Evolutionary conservation across 441 rosid genomes (phyloP).

Genomic region (Gossypium gossypioides): DNA sequence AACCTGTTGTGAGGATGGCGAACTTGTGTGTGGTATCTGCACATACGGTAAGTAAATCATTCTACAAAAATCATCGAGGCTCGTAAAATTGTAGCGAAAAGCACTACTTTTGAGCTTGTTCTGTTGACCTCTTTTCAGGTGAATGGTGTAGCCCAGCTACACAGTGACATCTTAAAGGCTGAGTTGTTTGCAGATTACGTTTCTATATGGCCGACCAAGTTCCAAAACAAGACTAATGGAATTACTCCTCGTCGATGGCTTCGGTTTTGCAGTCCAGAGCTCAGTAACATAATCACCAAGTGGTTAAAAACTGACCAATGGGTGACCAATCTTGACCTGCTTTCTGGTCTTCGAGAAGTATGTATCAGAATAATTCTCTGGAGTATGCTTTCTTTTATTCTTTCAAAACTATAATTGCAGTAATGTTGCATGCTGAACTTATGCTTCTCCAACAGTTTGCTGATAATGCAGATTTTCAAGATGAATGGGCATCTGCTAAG

Average conservation of each 20-base stretch:
- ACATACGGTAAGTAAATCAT: slow-evolving; percentile 55
- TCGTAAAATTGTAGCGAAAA: neutral
- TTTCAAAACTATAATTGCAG: neutral
- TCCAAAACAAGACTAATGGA: slow-evolving; percentile 95
- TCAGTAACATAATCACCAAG: slow-evolving; percentile 80
- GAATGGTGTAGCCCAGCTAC: slow-evolving; percentile 96
- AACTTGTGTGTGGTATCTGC: slow-evolving; percentile 86
- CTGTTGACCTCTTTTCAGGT: slow-evolving; percentile 42
- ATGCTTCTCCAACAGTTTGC: slow-evolving; percentile 57
- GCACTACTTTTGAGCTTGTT: neutral
- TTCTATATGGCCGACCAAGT: slow-evolving; percentile 84
- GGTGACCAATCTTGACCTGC: slow-evolving; percentile 82
- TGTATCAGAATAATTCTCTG: slow-evolving; percentile 12
- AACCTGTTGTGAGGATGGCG: slow-evolving; percentile 97
- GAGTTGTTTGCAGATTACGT: slow-evolving; percentile 90
- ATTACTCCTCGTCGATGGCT: slow-evolving; percentile 97
- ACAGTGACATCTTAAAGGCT: slow-evolving; percentile 83
- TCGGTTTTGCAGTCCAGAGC: slow-evolving; percentile 90
- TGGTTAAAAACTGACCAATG: slow-evolving; percentile 85
- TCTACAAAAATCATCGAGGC: neutral
- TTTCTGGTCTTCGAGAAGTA: slow-evolving; percentile 78
- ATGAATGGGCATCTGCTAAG: slow-evolving; percentile 91
- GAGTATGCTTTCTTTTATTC: neutral
- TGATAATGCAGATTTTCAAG: slow-evolving; percentile 62
- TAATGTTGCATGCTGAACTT: slow-evolving; percentile 16